phyloP scores from a whole-genome alignment of 2,329 filamentous ascomycete genomes.

The Herpomyces periplanetae region DNA sequence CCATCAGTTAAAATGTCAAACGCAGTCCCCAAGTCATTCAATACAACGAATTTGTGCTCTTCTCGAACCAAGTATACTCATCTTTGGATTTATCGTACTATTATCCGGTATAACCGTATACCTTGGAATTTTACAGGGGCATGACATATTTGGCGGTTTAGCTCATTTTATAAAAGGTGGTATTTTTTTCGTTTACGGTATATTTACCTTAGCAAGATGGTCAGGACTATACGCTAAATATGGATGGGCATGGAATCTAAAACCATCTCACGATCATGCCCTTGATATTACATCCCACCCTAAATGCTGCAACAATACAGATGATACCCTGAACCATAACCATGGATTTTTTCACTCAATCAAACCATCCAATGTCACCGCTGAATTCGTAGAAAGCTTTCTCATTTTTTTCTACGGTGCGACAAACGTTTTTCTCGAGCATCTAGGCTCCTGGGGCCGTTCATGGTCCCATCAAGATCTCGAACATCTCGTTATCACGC shows the following conservation, averaged over 20 bases:
- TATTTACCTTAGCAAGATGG: slow-evolving; percentile 58
- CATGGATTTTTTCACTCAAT: too few species aligned
- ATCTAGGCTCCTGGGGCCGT: slow-evolving; percentile 28
- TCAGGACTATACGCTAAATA: slow-evolving; percentile 58
- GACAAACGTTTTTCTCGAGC: slow-evolving; percentile 72
- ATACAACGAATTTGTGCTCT: too few species aligned
- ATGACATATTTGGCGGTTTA: slow-evolving; percentile 35
- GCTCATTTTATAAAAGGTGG: slow-evolving; percentile 83
- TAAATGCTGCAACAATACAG: slow-evolving; percentile 15
- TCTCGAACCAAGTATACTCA: too few species aligned
- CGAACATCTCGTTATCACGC: slow-evolving; percentile 64
- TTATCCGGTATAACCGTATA: slow-evolving; percentile 8
- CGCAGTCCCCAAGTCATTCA: too few species aligned
- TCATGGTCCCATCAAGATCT: slow-evolving; percentile 37
- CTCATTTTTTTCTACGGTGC: slow-evolving; percentile 64
- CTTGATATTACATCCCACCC: slow-evolving; percentile 17
- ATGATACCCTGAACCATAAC: too few species aligned
- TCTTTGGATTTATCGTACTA: too few species aligned
- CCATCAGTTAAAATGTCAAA: too few species aligned
- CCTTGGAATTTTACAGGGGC: too few species aligned
- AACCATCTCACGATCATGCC: too few species aligned
- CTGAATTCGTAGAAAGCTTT: slow-evolving; percentile 58
- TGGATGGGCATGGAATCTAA: slow-evolving; percentile 82
- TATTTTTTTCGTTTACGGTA: slow-evolving; percentile 71
- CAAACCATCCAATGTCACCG: slow-evolving; percentile 31